A percentile compares a stretch with the other conserved stretches of the same genome.
phyloP scores from a whole-genome alignment of 179 eudicot genomes.

The Spergularia azorica region DNA sequence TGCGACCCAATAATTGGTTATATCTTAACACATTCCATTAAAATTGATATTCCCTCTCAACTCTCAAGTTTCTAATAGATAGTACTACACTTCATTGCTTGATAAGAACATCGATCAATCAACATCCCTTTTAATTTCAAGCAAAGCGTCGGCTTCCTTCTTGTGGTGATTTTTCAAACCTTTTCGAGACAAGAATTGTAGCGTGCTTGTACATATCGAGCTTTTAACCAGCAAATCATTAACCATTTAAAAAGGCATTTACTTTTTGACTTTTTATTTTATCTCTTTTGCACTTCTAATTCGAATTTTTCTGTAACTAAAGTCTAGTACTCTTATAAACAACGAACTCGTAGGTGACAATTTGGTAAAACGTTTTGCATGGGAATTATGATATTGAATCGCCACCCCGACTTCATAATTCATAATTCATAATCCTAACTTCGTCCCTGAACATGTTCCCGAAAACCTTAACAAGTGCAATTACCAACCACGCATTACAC shows the following conservation, averaged over 20 bases:
- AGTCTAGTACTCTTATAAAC: neutral
- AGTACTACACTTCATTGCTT: no score
- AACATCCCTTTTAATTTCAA: neutral
- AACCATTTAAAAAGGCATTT: neutral
- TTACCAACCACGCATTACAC: no score
- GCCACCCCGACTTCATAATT: slow-evolving; percentile 7
- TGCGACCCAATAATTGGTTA: no score
- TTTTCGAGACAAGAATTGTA: slow-evolving; percentile 12
- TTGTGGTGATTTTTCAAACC: neutral
- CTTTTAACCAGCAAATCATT: slow-evolving; percentile 19
- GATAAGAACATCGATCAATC: neutral
- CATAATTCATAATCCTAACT: no score
- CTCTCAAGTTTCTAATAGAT: no score
- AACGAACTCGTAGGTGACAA: neutral
- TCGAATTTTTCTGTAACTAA: slow-evolving; percentile 16
- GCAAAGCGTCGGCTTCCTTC: neutral
- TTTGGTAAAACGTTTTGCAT: neutral
- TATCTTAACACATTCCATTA: no score
- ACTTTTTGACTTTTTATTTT: slow-evolving; percentile 28
- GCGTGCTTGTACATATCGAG: slow-evolving; percentile 30
- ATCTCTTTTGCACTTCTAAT: slow-evolving; percentile 22
- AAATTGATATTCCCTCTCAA: no score
- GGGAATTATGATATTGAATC: neutral
- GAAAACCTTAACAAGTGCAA: no score
- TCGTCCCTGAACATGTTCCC: no score